Evolutionary conservation across 2,329 filamentous ascomycete species (phyloP).

Genomic region (Teratosphaeria destructans): DNA sequence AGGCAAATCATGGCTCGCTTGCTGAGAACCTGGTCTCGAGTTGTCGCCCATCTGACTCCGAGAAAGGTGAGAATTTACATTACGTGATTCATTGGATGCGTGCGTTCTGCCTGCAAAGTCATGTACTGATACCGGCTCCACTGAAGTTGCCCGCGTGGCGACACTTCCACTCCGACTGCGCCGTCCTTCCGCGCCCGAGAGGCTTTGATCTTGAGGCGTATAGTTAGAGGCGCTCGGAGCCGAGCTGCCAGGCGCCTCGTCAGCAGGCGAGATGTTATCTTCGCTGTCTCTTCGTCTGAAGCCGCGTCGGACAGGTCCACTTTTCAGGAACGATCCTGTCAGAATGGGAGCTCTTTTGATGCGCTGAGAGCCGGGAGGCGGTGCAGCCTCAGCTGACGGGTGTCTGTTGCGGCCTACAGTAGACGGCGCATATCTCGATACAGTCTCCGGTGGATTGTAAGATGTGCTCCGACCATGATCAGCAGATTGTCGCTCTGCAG

Average conservation of each 20-base stretch:
- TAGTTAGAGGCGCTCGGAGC: conserved; percentile 16
- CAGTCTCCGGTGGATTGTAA: conserved; percentile 40
- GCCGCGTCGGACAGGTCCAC: conserved; percentile 62
- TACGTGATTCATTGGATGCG: conserved; percentile 16
- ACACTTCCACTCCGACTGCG: conserved; percentile 23
- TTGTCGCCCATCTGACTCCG: conserved; percentile 18
- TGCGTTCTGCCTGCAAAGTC: conserved; percentile 23
- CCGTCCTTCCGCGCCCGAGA: conserved; percentile 12
- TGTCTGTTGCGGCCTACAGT: conserved; percentile 42
- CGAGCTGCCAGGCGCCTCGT: conserved; percentile 21
- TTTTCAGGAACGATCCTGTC: conserved; percentile 67
- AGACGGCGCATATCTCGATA: conserved; percentile 28
- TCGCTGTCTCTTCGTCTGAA: conserved; percentile 47
- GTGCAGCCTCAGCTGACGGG: conserved; percentile 49
- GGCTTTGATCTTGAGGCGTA: conserved; percentile 18
- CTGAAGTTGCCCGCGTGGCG: conserved; percentile 21
- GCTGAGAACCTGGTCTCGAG: conserved; percentile 18
- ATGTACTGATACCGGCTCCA: conserved; percentile 25
- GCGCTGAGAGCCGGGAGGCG: conserved; percentile 62
- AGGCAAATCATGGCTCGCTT: conserved; percentile 18
- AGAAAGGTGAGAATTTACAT: conserved; percentile 15
- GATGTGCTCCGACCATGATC: conserved; percentile 23
- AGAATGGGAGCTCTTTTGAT: conserved; percentile 67
- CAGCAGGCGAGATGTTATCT: conserved; percentile 32
- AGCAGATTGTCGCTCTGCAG: conserved; percentile 9